Evolutionary conservation across 352 stramenopile genomes (phyloP).

Genomic region (Pythium volutum): DNA sequence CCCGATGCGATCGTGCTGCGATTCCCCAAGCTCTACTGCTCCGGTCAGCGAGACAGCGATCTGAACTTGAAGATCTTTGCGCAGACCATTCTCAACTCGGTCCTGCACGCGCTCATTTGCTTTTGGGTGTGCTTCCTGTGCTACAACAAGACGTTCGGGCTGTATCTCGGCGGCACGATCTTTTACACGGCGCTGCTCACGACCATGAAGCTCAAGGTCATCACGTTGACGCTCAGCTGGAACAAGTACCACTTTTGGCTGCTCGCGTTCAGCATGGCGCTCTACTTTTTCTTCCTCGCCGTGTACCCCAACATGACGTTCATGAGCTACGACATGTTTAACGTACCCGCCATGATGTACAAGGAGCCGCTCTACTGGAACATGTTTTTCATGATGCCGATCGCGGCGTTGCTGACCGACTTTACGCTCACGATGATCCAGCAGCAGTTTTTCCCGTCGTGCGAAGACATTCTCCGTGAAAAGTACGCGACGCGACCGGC

Average conservation of each 20-base stretch:
- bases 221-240: conserved; percentile 57
- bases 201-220: conserved; percentile 75
- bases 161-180: conserved; percentile 55
- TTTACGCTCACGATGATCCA: conserved; percentile 33
- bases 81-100: conserved; percentile 47
- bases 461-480: conserved; percentile 66
- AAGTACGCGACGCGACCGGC: conserved; percentile 18
- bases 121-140: conserved; percentile 51
- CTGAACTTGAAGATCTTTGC: conserved; percentile 59
- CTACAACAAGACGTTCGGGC: conserved; percentile 30
- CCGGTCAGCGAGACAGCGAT: conserved; percentile 49
- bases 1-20: conserved; percentile 38
- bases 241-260: conserved; percentile 57
- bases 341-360: conserved; percentile 44
- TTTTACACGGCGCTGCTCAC: conserved; percentile 64
- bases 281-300: conserved; percentile 68
- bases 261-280: conserved; percentile 46
- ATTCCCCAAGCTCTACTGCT: conserved; percentile 56
- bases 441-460: conserved; percentile 51
- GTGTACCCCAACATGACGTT: conserved; percentile 67
- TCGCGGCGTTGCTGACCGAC: conserved; percentile 43
- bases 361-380: conserved; percentile 48
- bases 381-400: conserved; percentile 47
- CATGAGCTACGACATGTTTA: conserved; percentile 65
- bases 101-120: conserved; percentile 51